Percentiles rank a stretch among this genome's conserved stretches.
Conservation (phyloP, 345 rosid species). For the Arabidopsis thaliana region DNA sequence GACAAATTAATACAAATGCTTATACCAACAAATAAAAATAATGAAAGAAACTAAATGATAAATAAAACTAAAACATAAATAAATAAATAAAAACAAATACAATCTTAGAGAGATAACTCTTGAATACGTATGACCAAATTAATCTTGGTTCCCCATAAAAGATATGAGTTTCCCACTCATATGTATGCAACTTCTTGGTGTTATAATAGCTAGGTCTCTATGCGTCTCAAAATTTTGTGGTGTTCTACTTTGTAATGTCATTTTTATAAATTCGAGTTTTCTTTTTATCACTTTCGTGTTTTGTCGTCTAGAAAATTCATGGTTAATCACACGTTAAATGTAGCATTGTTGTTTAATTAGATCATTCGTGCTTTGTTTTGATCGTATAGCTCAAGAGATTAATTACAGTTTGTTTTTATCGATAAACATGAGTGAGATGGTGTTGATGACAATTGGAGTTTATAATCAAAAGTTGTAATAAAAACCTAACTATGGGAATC, state of each 20-base stretch:
- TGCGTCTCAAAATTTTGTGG: background rate
- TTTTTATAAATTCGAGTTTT: background rate
- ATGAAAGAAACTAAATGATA: background rate
- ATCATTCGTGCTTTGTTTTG: slow-evolving; percentile 11
- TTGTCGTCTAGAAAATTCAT: background rate
- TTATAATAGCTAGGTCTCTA: background rate
- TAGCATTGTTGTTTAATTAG: slow-evolving; percentile 19
- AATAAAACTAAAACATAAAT: background rate
- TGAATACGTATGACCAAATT: background rate
- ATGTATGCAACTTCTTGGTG: background rate
- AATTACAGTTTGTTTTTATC: slow-evolving; percentile 6
- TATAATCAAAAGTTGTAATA: slow-evolving; percentile 25
- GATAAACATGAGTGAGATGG: slow-evolving; percentile 6
- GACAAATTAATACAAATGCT: background rate
- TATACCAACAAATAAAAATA: background rate
- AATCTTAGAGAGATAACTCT: background rate
- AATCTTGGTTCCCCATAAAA: background rate
- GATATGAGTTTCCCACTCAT: slow-evolving; percentile 2
- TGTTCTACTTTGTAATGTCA: slow-evolving; percentile 35
- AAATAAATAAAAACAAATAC: background rate
- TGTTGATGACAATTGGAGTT: slow-evolving; percentile 34
- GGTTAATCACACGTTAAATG: slow-evolving; percentile 16
- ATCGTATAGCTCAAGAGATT: slow-evolving; percentile 3
- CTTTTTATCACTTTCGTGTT: slow-evolving; percentile 4
- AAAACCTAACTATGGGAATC: slow-evolving; percentile 33